Base-by-base conservation (phyloP, 805 yeast genomes). In the Millerozyma acaciae region DNA sequence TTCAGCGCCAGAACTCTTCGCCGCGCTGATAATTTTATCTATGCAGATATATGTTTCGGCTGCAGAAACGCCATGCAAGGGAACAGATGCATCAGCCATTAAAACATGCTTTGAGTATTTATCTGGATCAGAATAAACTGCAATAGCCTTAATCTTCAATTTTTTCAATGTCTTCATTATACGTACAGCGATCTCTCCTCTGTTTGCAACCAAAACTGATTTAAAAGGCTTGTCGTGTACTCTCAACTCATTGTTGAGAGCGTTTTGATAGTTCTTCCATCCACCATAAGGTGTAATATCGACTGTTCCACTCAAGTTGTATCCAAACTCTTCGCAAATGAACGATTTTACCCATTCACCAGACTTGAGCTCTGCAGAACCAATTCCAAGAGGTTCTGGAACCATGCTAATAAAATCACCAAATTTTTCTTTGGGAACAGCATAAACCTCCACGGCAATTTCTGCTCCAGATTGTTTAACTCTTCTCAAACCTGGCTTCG, bases 121-220 rank as follows among this genome's bases (percentile, higher is more conserved):
- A 56, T 90, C 98, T 3, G 86, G 83, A 51, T 88, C 94, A 9
- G 97, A 85, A 61, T 84, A 93, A 28, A 90, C 82, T 5, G 97
- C 93, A 45, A 90, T 81, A 1, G 96, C 68, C 44, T 70, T 73
- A 48, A 93, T 85, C 3, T 78, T 78, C 43, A 93, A 57, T 57
- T 81, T 82, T 59, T 84, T 85, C 53, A 90, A 68, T 13, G 98
- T 89, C 54, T 76, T 82, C 52, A 90, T 87, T 47, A 93, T 87
- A 51, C 98, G 72, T 19, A 89, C 97, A 2, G 98, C 97, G 50
- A 90, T 90, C 63, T 90, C 98, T 57, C 97, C 97, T 64, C 98
- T 77, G 68, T 90, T 90, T 25, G 97, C 97, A 34, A 90, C 93
- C 35, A 90, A 71, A n/a, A 90, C 96, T 8, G 82, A 74, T 14